These are phyloP conservation scores for Geotrichum klebahnii DNA, from an alignment of 1,139 yeast genomes.

Conservation along the genomic window DNA sequence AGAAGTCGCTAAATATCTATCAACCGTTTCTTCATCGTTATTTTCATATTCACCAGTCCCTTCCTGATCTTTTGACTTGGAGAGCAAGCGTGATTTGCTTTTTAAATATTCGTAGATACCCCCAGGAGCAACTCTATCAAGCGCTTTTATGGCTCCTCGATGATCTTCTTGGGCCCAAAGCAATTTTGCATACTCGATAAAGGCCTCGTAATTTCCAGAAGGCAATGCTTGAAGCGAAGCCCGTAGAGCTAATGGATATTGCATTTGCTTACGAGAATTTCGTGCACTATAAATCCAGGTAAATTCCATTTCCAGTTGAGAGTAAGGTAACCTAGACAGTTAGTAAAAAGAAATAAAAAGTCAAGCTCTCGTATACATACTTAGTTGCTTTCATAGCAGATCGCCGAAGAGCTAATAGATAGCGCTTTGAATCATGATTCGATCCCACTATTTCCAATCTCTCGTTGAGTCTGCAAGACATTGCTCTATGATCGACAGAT, in stretches of 20 bases:
- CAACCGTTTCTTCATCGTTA: conserved; percentile 15
- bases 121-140: conserved; percentile 46
- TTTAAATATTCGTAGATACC: conserved; percentile 25
- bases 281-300: conserved; percentile 60
- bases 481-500: conserved; percentile 26
- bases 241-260: conserved; percentile 70
- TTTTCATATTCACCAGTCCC: background rate
- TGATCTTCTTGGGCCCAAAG: conserved; percentile 90
- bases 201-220: conserved; percentile 49
- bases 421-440: conserved; percentile 39
- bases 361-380: conserved; percentile 13
- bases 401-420: conserved; percentile 38
- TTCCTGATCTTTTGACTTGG: conserved; percentile 13
- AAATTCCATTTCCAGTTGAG: conserved; percentile 45
- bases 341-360: conserved; percentile 1
- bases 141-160: conserved; percentile 72
- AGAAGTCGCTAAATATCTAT: conserved; percentile 27
- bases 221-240: conserved; percentile 66
- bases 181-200: conserved; percentile 75
- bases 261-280: conserved; percentile 62
- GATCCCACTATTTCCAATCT: conserved; percentile 37
- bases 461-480: conserved; percentile 34
- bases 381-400: conserved; percentile 45
- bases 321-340: conserved; percentile 40
- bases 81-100: conserved; percentile 4